Base-by-base conservation (phyloP, 768 basidiomycete species). In the Leccinum olivaceopallidum region DNA sequence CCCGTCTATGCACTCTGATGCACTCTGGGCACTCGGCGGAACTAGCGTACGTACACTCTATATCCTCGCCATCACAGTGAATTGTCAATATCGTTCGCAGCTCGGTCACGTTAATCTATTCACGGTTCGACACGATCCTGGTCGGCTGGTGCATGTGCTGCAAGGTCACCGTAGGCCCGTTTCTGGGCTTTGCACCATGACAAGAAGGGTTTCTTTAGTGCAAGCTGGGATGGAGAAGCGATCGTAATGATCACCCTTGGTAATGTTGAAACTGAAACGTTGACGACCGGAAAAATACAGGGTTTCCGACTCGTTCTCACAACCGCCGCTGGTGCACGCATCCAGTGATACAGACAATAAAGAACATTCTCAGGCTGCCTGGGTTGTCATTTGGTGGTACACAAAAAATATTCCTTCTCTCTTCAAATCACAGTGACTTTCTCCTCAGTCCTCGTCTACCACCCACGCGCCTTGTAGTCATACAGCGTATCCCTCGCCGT, bases 161-260 rank as follows among this genome's bases (percentile, higher is more conserved):
- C 80, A 80, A 58, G 90, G 88, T 1, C 94, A 96, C 69, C 81
- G 82, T 55, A 86, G 88, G 3, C 89, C 92, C 26, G 86, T 99
- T 18, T 96, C 95, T 48, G 87, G 88, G n/a, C 78, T 99, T 58
- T 81, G 86, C 1, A 78, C 61, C 84, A 90, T 63, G 87, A 91
- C 60, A 93, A 98, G 73, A 90, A 89, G 65, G 85, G 88, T 0
- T 85, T 95, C 64, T 88, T 94, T 67, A 95, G 93, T 69, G 95
- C 92, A 6, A 89, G 94, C 20, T 98, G 96, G 95, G 97, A 98
- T 70, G 92, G 94, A 12, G 86, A 90, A 65, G 89, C 92, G 14
- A 80, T 86, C 49, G 95, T 94, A 72, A 73, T 91, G 80, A 54
- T 58, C 32, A 24, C 42, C 20, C 56, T 51, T 5, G 48, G 56